Evolutionary conservation across 108 stramenopile genomes (phyloP).

Genomic region (Aurantiochytrium sp.): DNA sequence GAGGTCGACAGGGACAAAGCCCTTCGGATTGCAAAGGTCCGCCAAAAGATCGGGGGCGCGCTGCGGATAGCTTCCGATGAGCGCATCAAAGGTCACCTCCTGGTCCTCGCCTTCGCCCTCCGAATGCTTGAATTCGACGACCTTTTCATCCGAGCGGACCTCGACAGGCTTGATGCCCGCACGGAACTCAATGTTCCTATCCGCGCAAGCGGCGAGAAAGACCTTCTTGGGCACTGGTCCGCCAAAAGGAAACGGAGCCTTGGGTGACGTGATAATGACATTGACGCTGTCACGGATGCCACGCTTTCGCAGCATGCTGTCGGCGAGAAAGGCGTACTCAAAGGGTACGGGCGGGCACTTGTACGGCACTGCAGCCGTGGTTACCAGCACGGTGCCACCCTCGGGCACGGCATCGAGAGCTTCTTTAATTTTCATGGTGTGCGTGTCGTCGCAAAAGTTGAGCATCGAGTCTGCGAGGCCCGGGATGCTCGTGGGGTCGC

Average conservation of each 20-base stretch:
- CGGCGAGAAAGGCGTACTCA: neutral
- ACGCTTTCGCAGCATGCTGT: neutral
- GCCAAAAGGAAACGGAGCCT: neutral
- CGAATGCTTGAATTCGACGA: neutral
- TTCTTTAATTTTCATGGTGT: neutral
- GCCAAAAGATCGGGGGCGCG: neutral
- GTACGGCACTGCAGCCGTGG: neutral
- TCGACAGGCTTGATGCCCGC: neutral
- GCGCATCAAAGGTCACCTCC: neutral
- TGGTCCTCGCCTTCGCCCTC: neutral
- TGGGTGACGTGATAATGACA: neutral
- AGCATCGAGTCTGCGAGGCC: neutral
- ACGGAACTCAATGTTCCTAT: neutral
- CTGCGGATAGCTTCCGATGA: neutral
- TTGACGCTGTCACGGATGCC: neutral
- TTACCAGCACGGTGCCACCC: neutral
- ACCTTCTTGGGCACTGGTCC: neutral
- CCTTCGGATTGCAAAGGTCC: neutral
- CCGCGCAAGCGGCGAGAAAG: neutral
- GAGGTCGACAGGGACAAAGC: neutral
- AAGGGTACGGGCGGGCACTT: slow-evolving; percentile 13
- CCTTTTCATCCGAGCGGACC: neutral
- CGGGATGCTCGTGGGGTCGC: neutral
- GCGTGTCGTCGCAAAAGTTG: neutral
- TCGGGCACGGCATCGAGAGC: neutral